phyloP scores from a whole-genome alignment of 179 eudicot species.

The Silene noctiflora region DNA sequence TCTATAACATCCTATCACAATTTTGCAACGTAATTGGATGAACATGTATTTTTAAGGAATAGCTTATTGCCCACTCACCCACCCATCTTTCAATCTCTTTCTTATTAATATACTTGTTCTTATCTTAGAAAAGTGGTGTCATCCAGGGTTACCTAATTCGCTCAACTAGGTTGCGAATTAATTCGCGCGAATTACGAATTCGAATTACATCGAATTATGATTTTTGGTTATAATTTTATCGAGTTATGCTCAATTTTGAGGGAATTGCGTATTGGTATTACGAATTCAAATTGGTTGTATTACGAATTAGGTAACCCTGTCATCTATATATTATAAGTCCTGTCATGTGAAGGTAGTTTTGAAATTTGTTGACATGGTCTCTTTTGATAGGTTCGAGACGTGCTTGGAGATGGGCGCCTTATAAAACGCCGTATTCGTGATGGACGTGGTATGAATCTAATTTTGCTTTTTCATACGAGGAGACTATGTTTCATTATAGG shows the following conservation, averaged over 20 bases:
- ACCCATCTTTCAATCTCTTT: neutral
- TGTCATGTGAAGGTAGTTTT: neutral
- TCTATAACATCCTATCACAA: neutral
- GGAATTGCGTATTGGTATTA: no score
- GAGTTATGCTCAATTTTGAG: no score
- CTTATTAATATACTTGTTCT: neutral
- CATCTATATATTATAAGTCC: neutral
- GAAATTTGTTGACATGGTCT: constrained; percentile 4
- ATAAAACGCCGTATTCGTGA: constrained; percentile 94
- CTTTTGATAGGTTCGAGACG: constrained; percentile 74
- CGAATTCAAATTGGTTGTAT: no score
- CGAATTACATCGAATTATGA: no score
- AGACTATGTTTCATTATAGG: neutral
- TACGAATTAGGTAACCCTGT: no score
- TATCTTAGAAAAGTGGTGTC: neutral
- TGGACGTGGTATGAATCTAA: constrained; percentile 66
- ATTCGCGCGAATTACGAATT: no score
- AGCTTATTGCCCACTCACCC: neutral
- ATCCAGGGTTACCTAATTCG: no score
- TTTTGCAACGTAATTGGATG: neutral
- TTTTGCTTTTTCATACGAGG: neutral
- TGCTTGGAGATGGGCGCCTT: constrained; percentile 98
- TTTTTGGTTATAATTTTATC: no score
- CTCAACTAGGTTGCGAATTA: no score
- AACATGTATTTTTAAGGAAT: neutral